Evolutionary conservation across 2,329 filamentous ascomycete species (phyloP).

Genomic region (Zasmidium cellare): DNA sequence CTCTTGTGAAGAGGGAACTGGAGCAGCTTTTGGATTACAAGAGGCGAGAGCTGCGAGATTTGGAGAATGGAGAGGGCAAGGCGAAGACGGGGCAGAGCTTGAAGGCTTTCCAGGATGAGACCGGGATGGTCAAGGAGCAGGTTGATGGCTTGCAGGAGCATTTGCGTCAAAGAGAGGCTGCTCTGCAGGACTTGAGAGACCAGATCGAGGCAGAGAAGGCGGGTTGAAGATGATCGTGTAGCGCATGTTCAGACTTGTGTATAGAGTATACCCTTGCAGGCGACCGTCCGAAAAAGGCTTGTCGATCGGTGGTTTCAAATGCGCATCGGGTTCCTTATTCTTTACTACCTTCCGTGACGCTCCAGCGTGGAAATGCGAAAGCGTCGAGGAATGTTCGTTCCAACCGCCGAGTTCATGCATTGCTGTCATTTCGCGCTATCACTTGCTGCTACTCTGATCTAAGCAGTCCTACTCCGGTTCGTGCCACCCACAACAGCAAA

Average conservation of each 20-base stretch:
- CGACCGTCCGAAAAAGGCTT: too few relatives aligned
- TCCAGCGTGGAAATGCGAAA: too few relatives aligned
- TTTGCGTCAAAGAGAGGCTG: constrained; percentile 71
- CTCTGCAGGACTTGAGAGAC: constrained; percentile 72
- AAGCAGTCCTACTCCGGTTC: constrained; percentile 5
- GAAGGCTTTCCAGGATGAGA: constrained; percentile 78
- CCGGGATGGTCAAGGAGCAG: constrained; percentile 89
- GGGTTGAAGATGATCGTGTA: constrained; percentile 17
- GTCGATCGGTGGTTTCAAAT: too few relatives aligned
- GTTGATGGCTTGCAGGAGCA: constrained; percentile 87
- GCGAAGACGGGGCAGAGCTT: constrained; percentile 69
- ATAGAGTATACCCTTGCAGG: neutral
- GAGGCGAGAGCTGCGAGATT: constrained; percentile 71
- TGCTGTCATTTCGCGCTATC: constrained; percentile 9
- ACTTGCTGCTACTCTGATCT: constrained; percentile 5
- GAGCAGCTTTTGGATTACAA: constrained; percentile 96
- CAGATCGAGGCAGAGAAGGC: constrained; percentile 78
- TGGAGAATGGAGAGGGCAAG: constrained; percentile 71
- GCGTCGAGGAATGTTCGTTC: neutral
- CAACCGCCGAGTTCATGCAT: constrained; percentile 10
- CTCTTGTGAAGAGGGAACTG: constrained; percentile 88
- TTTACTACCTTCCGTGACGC: too few relatives aligned
- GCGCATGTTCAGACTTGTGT: neutral
- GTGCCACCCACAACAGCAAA: constrained; percentile 11
- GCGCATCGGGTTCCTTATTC: too few relatives aligned